phyloP scores from a whole-genome alignment of 228 moss, liverwort and hornwort genomes.

The Sphagnum magellanicum region DNA sequence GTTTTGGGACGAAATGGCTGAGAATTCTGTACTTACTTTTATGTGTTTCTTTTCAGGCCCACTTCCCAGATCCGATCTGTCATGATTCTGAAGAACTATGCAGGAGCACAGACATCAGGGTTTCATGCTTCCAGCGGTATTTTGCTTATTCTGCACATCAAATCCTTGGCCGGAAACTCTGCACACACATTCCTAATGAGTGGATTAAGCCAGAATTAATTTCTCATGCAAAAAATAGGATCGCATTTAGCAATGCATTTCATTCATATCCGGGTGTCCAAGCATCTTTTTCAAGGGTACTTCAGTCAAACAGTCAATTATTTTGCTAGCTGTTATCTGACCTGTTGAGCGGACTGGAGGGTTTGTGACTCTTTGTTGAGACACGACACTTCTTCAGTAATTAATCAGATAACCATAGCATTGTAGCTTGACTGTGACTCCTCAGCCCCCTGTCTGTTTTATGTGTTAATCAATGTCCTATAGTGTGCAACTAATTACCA shows the following conservation, averaged over 20 bases:
- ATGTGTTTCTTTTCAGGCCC: conserved; percentile 19
- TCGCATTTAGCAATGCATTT: neutral
- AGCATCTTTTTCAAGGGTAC: neutral
- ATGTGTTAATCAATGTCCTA: neutral
- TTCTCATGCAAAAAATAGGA: neutral
- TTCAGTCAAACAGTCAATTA: too few species aligned
- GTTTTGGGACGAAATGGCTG: too few species aligned
- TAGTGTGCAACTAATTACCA: neutral
- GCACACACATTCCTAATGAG: neutral
- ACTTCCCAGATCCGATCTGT: conserved; percentile 36
- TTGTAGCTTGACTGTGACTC: too few species aligned
- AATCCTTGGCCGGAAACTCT: neutral
- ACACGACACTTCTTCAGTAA: too few species aligned
- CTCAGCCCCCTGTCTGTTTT: neutral
- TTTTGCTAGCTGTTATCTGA: too few species aligned
- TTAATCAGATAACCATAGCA: too few species aligned
- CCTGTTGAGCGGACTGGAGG: too few species aligned
- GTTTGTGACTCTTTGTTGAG: too few species aligned
- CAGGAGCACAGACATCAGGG: conserved; percentile 32
- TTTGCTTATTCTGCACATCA: neutral
- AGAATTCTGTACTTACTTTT: neutral
- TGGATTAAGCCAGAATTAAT: neutral
- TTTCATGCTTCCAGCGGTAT: conserved; percentile 64
- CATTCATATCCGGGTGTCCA: neutral
- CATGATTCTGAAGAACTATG: conserved; percentile 28